phyloP scores from a whole-genome alignment of 257 asterid species.

The Misopates orontium region DNA sequence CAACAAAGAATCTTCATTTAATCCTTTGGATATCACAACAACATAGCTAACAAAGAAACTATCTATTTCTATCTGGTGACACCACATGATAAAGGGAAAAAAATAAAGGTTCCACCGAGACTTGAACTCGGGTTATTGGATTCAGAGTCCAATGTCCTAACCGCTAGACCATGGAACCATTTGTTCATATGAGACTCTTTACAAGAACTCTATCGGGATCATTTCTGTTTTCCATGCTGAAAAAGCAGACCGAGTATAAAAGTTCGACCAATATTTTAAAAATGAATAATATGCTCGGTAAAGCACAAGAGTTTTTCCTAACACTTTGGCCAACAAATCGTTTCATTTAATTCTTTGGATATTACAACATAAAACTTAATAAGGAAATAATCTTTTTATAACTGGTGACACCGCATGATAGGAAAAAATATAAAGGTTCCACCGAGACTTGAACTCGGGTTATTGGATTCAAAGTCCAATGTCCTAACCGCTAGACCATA shows the following conservation, averaged over 20 bases:
- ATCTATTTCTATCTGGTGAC: too few species aligned
- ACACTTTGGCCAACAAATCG: neutral
- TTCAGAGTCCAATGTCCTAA: constrained; percentile 91
- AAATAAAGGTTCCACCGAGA: constrained; percentile 69
- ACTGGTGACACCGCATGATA: too few species aligned
- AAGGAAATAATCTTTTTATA: neutral
- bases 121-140: constrained; percentile 87
- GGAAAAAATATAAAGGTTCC: neutral
- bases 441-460: neutral
- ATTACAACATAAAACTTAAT: neutral
- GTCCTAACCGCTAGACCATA: neutral
- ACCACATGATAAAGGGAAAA: neutral
- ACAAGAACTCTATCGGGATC: neutral
- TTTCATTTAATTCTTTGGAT: neutral
- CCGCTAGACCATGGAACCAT: constrained; percentile 78
- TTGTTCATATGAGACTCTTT: neutral
- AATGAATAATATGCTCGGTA: neutral
- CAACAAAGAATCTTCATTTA: too few species aligned
- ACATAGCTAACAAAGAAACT: neutral
- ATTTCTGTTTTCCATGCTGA: neutral
- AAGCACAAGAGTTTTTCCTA: neutral
- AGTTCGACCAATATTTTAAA: neutral
- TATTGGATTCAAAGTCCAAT: neutral
- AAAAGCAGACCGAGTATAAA: neutral
- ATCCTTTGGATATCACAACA: neutral